A percentile compares a stretch with the other conserved stretches of the same genome.
Conservation (phyloP, 345 rosid species). For the Noccaea caerulescens region DNA sequence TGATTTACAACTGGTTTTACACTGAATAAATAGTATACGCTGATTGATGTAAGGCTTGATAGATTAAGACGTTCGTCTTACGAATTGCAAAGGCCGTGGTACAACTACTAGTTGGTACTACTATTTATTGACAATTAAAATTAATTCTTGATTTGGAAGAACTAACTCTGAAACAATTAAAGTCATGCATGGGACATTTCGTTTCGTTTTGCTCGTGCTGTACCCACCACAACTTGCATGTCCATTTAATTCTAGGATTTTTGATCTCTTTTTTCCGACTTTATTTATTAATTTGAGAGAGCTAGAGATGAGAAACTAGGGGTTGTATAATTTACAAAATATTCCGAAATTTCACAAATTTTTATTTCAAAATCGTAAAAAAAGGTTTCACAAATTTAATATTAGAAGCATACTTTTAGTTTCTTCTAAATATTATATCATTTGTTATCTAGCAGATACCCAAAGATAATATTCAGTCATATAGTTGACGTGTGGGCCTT, state of each 20-base stretch:
- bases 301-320: conserved; percentile 1
- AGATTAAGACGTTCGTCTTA: conserved; percentile 6
- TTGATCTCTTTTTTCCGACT: neutral
- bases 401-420: neutral
- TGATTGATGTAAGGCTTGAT: no score
- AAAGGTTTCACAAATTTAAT: neutral
- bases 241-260: conserved; percentile 21
- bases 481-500: conserved; percentile 19
- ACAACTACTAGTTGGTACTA: conserved; percentile 30
- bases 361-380: neutral
- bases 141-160: conserved; percentile 43
- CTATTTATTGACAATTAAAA: conserved; percentile 33
- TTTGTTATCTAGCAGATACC: neutral
- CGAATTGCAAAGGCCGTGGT: conserved; percentile 24
- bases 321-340: no score
- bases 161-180: conserved; percentile 37
- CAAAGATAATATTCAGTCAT: conserved; percentile 13
- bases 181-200: conserved; percentile 43
- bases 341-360: neutral
- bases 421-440: neutral
- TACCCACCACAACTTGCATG: conserved; percentile 31
- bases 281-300: no score
- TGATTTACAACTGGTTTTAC: no score
- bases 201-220: conserved; percentile 37
- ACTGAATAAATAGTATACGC: no score